Evolutionary conservation across 495 filamentous ascomycete species (phyloP).

Genomic region (Neurospora sp.): DNA sequence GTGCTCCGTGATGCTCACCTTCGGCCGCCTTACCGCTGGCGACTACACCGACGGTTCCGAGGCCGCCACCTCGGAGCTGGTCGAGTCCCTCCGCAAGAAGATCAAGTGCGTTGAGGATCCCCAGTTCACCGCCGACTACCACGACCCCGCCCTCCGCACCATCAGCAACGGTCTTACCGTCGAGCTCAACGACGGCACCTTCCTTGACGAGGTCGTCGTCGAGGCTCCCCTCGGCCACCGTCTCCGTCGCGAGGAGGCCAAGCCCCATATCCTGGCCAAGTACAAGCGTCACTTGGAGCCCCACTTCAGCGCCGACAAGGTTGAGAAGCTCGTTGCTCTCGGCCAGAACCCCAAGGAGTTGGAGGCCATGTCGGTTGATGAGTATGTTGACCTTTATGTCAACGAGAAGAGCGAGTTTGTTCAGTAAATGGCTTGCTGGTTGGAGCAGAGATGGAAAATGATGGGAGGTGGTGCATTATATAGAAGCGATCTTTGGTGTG

Average conservation of each 20-base stretch:
- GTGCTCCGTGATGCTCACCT: slow-evolving; percentile 90
- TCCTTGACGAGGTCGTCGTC: slow-evolving; percentile 81
- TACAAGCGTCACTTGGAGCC: slow-evolving; percentile 84
- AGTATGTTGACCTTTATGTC: slow-evolving; percentile 91
- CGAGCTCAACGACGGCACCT: slow-evolving; percentile 88
- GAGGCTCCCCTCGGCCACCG: slow-evolving; percentile 93
- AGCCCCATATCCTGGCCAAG: slow-evolving; percentile 90
- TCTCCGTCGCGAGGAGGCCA: slow-evolving; percentile 87
- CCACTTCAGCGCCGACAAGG: slow-evolving; percentile 65
- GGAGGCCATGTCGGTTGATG: slow-evolving; percentile 72
- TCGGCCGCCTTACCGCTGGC: slow-evolving; percentile 77
- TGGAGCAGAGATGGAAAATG: not conserved
- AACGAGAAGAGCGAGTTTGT: slow-evolving; percentile 47
- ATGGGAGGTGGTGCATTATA: not conserved
- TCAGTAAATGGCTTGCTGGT: slow-evolving; percentile 5
- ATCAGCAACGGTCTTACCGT: slow-evolving; percentile 95
- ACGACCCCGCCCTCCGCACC: slow-evolving; percentile 81
- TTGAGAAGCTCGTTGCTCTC: slow-evolving; percentile 68
- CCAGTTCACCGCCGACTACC: slow-evolving; percentile 89
- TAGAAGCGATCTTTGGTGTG: not conserved
- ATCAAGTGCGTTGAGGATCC: slow-evolving; percentile 95
- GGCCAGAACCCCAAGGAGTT: slow-evolving; percentile 63
- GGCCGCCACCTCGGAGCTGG: slow-evolving; percentile 78
- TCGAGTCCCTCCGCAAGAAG: slow-evolving; percentile 81
- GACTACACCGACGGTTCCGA: slow-evolving; percentile 90